Percentiles rank a stretch among this genome's conserved stretches.
These are phyloP conservation scores for Fallopia convolvulus DNA, from an alignment of 148 eudicot species.

Conservation along the genomic window DNA sequence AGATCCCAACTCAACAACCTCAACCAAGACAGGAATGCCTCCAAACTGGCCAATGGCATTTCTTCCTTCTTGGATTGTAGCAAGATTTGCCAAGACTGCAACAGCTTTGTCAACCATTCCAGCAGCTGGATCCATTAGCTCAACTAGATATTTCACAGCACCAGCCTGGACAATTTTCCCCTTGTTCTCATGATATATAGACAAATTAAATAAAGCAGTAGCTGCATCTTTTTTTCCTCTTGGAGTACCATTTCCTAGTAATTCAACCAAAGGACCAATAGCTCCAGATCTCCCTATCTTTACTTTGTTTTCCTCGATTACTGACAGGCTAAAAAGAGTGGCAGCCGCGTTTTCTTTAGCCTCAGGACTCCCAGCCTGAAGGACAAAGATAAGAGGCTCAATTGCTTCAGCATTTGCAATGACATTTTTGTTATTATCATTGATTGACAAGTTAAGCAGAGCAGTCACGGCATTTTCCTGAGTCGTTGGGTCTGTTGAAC, in stretches of 20 bases:
- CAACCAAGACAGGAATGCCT: slow-evolving; percentile 57
- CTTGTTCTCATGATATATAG: slow-evolving; percentile 16
- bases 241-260: slow-evolving; percentile 15
- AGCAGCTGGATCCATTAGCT: slow-evolving; percentile 62
- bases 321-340: slow-evolving; percentile 18
- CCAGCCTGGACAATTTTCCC: slow-evolving; percentile 61
- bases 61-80: slow-evolving; percentile 57
- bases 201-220: slow-evolving; percentile 17
- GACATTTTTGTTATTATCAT: slow-evolving; percentile 27
- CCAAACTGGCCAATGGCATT: slow-evolving; percentile 44
- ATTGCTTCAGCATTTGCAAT: slow-evolving; percentile 33
- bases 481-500: slow-evolving; percentile 14
- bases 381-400: slow-evolving; percentile 14
- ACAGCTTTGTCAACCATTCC: slow-evolving; percentile 77
- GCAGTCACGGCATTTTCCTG: slow-evolving; percentile 35
- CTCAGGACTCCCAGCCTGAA: slow-evolving; percentile 12
- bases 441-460: slow-evolving; percentile 31
- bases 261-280: slow-evolving; percentile 10
- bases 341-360: slow-evolving; percentile 17
- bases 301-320: slow-evolving; percentile 15
- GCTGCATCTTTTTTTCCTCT: slow-evolving; percentile 21
- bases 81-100: slow-evolving; percentile 47
- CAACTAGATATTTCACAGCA: slow-evolving; percentile 51
- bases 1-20: slow-evolving; percentile 64
- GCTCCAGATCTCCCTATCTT: slow-evolving; percentile 14